A percentile compares a stretch with the other conserved stretches of the same genome.
Conservation (phyloP, 2,329 filamentous ascomycete genomes). For the Trichocomaceae sp. region DNA sequence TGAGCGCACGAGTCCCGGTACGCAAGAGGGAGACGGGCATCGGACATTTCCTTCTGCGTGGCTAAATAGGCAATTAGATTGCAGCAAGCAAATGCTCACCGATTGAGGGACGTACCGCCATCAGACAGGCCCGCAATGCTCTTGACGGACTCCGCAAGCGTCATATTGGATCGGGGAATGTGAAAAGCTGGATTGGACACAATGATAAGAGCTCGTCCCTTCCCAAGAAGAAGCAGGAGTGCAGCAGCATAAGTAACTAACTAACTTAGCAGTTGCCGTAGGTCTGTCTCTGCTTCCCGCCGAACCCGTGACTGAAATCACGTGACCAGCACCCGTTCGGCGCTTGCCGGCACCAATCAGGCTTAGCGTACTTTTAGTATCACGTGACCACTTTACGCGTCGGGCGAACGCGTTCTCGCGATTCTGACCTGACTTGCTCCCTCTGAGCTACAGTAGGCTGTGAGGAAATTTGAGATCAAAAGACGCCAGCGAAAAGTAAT, state of each 20-base stretch:
- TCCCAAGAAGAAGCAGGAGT: neutral
- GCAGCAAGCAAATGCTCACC: constrained; percentile 21
- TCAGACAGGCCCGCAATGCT: constrained; percentile 42
- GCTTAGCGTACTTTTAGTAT: constrained; percentile 21
- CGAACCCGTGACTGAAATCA: constrained; percentile 20
- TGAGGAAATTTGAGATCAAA: neutral
- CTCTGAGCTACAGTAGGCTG: constrained; percentile 28
- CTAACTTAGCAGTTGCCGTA: constrained; percentile 10
- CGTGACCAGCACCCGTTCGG: constrained; percentile 17
- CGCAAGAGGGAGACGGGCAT: constrained; percentile 75
- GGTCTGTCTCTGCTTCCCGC: constrained; percentile 5
- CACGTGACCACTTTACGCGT: constrained; percentile 33
- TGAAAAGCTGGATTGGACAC: constrained; percentile 2
- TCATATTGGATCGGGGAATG: constrained; percentile 31
- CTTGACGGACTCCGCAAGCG: constrained; percentile 44
- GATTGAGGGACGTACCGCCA: constrained; percentile 25
- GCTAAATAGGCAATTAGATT: constrained; percentile 20
- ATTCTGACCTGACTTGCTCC: constrained; percentile 18
- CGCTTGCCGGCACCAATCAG: constrained; percentile 14
- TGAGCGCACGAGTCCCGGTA: constrained; percentile 96
- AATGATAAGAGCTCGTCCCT: constrained; percentile 3
- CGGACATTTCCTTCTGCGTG: constrained; percentile 80
- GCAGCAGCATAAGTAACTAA: neutral
- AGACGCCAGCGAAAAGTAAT: constrained; percentile 3
- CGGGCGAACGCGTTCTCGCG: constrained; percentile 14